A percentile compares a stretch with the other conserved stretches of the same genome.
Evolutionary conservation across 1,139 yeast species (phyloP).

Genomic region (Protomyces macrosporus): DNA sequence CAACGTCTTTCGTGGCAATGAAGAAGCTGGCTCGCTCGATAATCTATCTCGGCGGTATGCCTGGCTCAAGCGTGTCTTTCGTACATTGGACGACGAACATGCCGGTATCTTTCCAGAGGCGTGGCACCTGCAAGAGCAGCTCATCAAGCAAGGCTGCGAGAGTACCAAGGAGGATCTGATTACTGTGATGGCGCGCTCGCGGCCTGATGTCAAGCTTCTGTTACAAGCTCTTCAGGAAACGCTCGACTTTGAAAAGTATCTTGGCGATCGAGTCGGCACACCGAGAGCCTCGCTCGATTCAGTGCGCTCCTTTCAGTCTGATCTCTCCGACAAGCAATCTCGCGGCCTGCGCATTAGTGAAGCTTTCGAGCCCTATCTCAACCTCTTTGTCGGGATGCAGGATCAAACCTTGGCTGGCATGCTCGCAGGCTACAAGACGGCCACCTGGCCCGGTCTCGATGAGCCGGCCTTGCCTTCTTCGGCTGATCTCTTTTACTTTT

Average conservation of each 20-base stretch:
- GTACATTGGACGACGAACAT: constrained; percentile 53
- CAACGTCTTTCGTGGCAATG: constrained; percentile 65
- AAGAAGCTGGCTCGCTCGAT: constrained; percentile 88
- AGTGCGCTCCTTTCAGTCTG: constrained; percentile 2
- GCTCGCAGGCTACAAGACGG: constrained; percentile 43
- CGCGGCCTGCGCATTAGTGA: constrained; percentile 54
- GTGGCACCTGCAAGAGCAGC: constrained; percentile 65
- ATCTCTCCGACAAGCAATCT: constrained; percentile 33
- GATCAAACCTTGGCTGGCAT: constrained; percentile 58
- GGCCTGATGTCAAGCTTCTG: constrained; percentile 53
- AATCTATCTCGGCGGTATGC: constrained; percentile 75
- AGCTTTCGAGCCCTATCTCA: constrained; percentile 78
- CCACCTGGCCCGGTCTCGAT: constrained; percentile 33
- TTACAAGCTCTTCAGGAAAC: constrained; percentile 58
- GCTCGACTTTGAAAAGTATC: constrained; percentile 69
- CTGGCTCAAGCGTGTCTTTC: constrained; percentile 68
- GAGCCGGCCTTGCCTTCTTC: constrained; percentile 66
- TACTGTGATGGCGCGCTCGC: constrained; percentile 43
- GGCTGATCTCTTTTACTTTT: constrained; percentile 75
- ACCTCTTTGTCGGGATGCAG: constrained; percentile 84
- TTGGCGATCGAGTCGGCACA: constrained; percentile 47
- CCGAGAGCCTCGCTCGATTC: constrained; percentile 29
- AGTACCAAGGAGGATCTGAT: constrained; percentile 61
- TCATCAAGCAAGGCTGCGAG: constrained; percentile 61
- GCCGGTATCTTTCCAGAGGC: constrained; percentile 55